phyloP scores from a whole-genome alignment of 345 rosid species.

The Schrenkiella parvula region DNA sequence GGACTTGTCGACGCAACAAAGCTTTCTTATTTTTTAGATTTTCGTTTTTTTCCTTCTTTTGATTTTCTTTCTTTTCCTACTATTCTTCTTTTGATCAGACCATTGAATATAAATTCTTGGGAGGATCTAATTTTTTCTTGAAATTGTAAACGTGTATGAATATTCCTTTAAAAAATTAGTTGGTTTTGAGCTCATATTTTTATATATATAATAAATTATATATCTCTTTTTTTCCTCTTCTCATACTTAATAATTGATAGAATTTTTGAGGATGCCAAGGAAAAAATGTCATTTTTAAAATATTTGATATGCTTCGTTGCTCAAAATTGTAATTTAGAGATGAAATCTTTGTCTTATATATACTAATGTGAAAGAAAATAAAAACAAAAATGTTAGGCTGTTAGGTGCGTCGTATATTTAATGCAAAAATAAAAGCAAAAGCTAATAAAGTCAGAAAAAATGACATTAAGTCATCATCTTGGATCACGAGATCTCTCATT shows the following conservation, averaged over 20 bases:
- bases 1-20: slow-evolving; percentile 25
- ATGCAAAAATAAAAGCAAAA: slow-evolving; percentile 24
- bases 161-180: neutral
- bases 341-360: slow-evolving; percentile 27
- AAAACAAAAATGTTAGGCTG: slow-evolving; percentile 30
- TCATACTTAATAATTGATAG: neutral
- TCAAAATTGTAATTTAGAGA: slow-evolving; percentile 4
- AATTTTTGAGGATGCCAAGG: neutral
- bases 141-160: neutral
- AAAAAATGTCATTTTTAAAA: neutral
- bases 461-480: slow-evolving; percentile 33
- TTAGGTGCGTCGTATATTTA: slow-evolving; percentile 25
- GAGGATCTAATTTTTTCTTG: neutral
- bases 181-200: neutral
- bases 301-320: slow-evolving; percentile 4
- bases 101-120: neutral
- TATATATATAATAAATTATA: neutral
- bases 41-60: neutral
- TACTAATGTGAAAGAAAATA: neutral
- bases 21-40: neutral
- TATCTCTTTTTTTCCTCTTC: neutral
- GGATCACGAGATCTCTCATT: slow-evolving; percentile 41
- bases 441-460: slow-evolving; percentile 26
- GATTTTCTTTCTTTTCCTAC: neutral
- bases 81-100: neutral